A percentile compares a stretch with the other conserved stretches of the same genome.
phyloP scores from a whole-genome alignment of 192 early-diverging fungal species.

The Mortierella alpina region DNA sequence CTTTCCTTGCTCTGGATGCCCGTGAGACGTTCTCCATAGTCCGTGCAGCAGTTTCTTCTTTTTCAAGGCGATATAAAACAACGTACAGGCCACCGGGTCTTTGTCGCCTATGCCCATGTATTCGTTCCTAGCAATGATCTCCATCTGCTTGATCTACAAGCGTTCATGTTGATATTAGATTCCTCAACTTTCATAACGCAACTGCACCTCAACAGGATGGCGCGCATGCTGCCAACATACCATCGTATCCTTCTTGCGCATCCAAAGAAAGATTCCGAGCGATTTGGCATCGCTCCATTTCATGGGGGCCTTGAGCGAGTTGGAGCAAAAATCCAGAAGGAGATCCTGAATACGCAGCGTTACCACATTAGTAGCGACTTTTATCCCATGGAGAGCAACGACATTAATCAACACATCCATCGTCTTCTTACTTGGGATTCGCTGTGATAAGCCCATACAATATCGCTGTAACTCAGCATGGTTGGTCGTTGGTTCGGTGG shows the following conservation, averaged over 20 bases:
- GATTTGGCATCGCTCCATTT: conserved; percentile 85
- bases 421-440: conserved; percentile 79
- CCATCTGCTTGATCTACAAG: conserved; percentile 71
- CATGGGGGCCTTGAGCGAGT: conserved; percentile 68
- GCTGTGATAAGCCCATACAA: conserved; percentile 88
- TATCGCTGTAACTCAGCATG: conserved; percentile 75
- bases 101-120: conserved; percentile 81
- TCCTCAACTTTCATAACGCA: neutral
- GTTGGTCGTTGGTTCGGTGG: conserved; percentile 56
- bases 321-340: conserved; percentile 67
- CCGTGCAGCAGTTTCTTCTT: conserved; percentile 93
- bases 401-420: neutral
- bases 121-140: conserved; percentile 89
- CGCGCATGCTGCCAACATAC: conserved; percentile 52
- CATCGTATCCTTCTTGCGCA: conserved; percentile 77
- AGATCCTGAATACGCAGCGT: conserved; percentile 59
- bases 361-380: neutral
- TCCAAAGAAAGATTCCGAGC: conserved; percentile 89
- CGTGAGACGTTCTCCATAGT: conserved; percentile 87
- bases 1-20: conserved; percentile 85
- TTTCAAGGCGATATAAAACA: conserved; percentile 91
- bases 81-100: conserved; percentile 85
- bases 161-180: neutral
- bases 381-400: neutral
- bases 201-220: neutral